A percentile compares a stretch with the other conserved stretches of the same genome.
phyloP scores from a whole-genome alignment of 306 rosid genomes.

The Corylus americana region DNA sequence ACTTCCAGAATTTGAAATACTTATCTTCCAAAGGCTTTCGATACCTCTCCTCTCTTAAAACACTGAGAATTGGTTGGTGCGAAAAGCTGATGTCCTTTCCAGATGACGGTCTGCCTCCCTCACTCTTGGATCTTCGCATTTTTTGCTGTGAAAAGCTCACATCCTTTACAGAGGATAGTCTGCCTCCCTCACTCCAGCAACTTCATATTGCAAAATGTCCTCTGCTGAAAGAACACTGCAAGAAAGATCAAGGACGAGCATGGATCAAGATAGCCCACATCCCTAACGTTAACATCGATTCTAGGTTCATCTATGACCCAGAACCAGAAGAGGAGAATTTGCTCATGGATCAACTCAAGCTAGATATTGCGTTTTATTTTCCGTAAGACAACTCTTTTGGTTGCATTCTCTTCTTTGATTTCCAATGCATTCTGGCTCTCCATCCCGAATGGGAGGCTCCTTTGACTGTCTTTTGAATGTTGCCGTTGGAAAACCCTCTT shows the following conservation, averaged over 20 bases:
- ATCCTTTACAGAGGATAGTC: background rate
- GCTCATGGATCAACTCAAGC: no score
- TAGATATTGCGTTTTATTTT: no score
- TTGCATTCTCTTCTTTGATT: no score
- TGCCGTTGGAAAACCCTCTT: no score
- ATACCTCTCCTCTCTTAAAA: constrained; percentile 27
- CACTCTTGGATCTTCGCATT: background rate
- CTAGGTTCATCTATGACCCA: background rate
- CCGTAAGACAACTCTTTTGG: no score
- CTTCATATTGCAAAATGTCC: rapidly evolving
- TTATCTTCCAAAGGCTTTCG: constrained; percentile 16
- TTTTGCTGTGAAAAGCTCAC: background rate
- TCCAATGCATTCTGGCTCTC: no score
- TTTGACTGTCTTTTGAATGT: no score
- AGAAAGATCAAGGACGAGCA: background rate
- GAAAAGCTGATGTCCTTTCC: constrained; percentile 1
- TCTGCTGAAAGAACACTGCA: constrained; percentile 5
- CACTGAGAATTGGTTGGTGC: rapidly evolving
- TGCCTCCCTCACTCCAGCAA: background rate
- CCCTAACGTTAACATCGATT: background rate
- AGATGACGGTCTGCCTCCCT: background rate
- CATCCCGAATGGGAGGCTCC: no score
- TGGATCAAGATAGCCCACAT: constrained; percentile 15
- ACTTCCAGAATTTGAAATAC: constrained; percentile 12
- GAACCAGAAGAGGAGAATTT: no score